Percentiles rank a stretch among this genome's conserved stretches.
Evolutionary conservation across 2,329 filamentous ascomycete genomes (phyloP).

Genomic region (Lachnellula suecica): DNA sequence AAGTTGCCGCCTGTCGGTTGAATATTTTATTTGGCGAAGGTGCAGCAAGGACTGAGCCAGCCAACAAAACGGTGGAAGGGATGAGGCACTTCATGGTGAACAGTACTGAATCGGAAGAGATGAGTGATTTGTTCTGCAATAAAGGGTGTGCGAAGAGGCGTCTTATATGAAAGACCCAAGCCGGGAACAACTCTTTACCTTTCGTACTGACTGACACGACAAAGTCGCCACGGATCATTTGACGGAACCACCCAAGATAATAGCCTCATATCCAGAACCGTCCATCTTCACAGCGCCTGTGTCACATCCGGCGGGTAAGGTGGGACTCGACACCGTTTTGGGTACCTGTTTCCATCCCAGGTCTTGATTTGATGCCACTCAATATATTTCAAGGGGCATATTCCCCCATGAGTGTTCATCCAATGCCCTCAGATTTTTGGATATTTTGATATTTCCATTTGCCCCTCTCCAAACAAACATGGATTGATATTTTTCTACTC

Average conservation of each 20-base stretch:
- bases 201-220: no score
- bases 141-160: not conserved
- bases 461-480: not conserved
- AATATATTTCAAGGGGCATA: not conserved
- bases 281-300: not conserved
- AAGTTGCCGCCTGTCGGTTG: slow-evolving; percentile 12
- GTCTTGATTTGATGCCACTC: not conserved
- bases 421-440: not conserved
- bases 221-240: not conserved
- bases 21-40: slow-evolving; percentile 5
- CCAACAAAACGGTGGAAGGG: slow-evolving; percentile 10
- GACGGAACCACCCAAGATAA: no score
- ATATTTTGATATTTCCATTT: not conserved
- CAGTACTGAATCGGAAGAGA: not conserved
- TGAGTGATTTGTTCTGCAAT: slow-evolving; percentile 3
- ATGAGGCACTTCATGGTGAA: slow-evolving; percentile 16
- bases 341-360: not conserved
- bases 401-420: not conserved
- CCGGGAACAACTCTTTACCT: no score
- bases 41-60: slow-evolving; percentile 11
- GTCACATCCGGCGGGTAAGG: not conserved
- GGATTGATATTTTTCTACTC: not conserved
- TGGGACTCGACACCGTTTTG: not conserved
- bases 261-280: not conserved
- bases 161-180: slow-evolving; percentile 2